Evolutionary conservation across 768 basidiomycete genomes (phyloP).

Genomic region (Pisolithus tinctorius): DNA sequence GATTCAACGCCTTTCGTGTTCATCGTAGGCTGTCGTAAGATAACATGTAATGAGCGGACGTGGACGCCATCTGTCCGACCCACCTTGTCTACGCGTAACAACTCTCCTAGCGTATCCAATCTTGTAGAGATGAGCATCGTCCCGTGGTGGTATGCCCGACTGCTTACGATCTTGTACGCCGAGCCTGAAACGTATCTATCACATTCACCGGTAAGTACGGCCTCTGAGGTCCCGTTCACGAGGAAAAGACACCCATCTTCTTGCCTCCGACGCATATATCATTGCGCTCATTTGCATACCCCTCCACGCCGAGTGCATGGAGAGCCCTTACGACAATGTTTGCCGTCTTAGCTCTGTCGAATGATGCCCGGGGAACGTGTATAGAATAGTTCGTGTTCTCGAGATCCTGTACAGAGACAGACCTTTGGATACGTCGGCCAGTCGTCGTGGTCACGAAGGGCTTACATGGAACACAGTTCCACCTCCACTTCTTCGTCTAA

Average conservation of each 20-base stretch:
- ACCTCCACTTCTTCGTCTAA: slow-evolving; percentile 85
- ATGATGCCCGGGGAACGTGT: slow-evolving; percentile 73
- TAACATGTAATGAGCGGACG: too few species aligned
- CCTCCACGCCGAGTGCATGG: slow-evolving; percentile 66
- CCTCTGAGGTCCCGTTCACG: background rate
- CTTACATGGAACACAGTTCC: slow-evolving; percentile 95
- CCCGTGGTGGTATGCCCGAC: slow-evolving; percentile 93
- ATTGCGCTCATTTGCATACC: slow-evolving; percentile 81
- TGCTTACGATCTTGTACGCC: slow-evolving; percentile 90
- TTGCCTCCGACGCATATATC: slow-evolving; percentile 79
- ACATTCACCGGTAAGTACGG: slow-evolving; percentile 1
- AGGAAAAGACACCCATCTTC: slow-evolving; percentile 66
- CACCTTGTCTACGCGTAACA: slow-evolving; percentile 65
- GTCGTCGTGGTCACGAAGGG: slow-evolving; percentile 1
- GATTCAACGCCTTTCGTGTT: slow-evolving; percentile 82
- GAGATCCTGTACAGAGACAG: slow-evolving; percentile 56
- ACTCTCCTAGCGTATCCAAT: slow-evolving; percentile 62
- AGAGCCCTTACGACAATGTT: slow-evolving; percentile 74
- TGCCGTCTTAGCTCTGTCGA: slow-evolving; percentile 75
- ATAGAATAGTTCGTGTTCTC: slow-evolving; percentile 98
- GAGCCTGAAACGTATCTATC: slow-evolving; percentile 83
- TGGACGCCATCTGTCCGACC: slow-evolving; percentile 5
- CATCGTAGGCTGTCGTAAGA: slow-evolving; percentile 61
- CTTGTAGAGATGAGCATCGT: slow-evolving; percentile 93
- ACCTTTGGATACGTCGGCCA: background rate